Evolutionary conservation across 2,329 filamentous ascomycete genomes (phyloP).

Genomic region (Talaromyces sp.): DNA sequence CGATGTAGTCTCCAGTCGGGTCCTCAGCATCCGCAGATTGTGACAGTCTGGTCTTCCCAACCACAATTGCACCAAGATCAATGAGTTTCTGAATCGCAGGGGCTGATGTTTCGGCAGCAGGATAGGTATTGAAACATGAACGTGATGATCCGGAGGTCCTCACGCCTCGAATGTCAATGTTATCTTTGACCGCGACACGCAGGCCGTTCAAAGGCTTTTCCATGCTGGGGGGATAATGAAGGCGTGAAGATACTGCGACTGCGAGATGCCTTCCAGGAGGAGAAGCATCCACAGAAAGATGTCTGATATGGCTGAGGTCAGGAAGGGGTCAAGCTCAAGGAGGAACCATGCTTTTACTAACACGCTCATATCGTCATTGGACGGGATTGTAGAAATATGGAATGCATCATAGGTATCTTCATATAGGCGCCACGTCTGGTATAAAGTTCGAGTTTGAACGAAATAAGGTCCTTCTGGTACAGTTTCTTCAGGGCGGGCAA

Average conservation of each 20-base stretch:
- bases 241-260: not conserved
- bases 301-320: not conserved
- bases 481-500: not conserved
- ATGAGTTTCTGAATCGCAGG: not conserved
- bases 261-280: not conserved
- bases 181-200: not conserved
- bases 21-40: not conserved
- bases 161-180: not conserved
- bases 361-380: not conserved
- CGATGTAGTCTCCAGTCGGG: not conserved
- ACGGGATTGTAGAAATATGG: not conserved
- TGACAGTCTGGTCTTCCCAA: not conserved
- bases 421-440: not conserved
- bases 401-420: not conserved
- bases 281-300: not conserved
- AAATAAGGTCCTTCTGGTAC: not conserved
- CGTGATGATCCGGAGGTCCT: not conserved
- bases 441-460: not conserved
- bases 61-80: not conserved
- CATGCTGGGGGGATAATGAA: not conserved
- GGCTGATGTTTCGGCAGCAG: too few relatives aligned
- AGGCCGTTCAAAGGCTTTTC: not conserved
- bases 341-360: not conserved
- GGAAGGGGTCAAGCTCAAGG: not conserved
- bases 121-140: too few relatives aligned